Evolutionary conservation across 2,329 filamentous ascomycete species (phyloP).

Genomic region (Fusarium tupiense): DNA sequence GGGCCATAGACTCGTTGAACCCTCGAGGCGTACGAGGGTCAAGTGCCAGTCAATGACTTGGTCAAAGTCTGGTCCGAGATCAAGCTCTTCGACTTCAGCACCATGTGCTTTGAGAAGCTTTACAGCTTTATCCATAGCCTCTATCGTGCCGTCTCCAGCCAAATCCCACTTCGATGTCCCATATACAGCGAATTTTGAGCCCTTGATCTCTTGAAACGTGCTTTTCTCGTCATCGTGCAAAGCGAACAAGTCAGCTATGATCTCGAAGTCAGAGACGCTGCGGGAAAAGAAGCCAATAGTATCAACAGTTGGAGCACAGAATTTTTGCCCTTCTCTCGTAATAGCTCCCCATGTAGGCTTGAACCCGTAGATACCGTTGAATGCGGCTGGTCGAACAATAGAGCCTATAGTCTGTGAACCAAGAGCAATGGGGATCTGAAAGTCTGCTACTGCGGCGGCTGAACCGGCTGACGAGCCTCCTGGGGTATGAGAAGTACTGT

Average conservation of each 20-base stretch:
- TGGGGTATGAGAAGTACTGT: constrained; percentile 68
- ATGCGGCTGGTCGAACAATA: constrained; percentile 70
- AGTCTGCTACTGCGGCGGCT: constrained; percentile 72
- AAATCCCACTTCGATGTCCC: constrained; percentile 63
- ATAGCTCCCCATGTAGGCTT: constrained; percentile 75
- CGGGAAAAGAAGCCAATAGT: constrained; percentile 71
- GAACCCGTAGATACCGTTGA: constrained; percentile 70
- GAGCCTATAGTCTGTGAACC: constrained; percentile 75
- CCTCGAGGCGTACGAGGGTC: constrained; percentile 61
- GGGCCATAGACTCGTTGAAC: constrained; percentile 61
- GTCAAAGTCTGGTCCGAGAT: constrained; percentile 60
- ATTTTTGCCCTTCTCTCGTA: constrained; percentile 68
- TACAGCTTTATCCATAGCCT: constrained; percentile 54
- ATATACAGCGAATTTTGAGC: constrained; percentile 63
- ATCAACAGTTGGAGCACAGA: constrained; percentile 68
- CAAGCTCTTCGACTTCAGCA: constrained; percentile 65
- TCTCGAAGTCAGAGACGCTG: constrained; percentile 65
- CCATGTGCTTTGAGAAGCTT: constrained; percentile 56
- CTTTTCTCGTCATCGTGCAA: constrained; percentile 60
- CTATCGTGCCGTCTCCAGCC: constrained; percentile 55
- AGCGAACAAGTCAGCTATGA: constrained; percentile 64
- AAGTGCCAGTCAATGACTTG: constrained; percentile 62
- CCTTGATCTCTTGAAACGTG: constrained; percentile 50
- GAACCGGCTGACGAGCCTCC: constrained; percentile 75
- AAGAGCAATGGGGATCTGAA: constrained; percentile 67